phyloP scores from a whole-genome alignment of 2,329 filamentous ascomycete species.

The Aureobasidium mangrovei region DNA sequence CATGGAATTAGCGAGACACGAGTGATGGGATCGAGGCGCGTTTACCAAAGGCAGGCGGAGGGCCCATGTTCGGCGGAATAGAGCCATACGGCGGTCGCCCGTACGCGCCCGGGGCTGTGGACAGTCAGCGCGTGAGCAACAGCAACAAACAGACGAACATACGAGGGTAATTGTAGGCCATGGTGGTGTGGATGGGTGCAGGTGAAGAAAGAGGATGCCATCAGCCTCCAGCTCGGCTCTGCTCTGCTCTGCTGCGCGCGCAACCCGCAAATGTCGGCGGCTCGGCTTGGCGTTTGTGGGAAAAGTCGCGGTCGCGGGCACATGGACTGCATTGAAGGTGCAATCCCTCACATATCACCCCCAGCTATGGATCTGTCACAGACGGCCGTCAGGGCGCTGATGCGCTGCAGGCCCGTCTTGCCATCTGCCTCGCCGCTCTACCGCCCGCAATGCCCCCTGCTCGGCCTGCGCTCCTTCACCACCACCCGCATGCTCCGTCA shows the following conservation, averaged over 20 bases:
- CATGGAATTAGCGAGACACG: not conserved
- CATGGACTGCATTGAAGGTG: too few relatives aligned
- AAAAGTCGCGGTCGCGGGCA: not conserved
- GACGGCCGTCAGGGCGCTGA: constrained; percentile 22
- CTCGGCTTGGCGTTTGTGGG: constrained; percentile 6
- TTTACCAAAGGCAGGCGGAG: constrained; percentile 73
- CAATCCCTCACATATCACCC: not conserved
- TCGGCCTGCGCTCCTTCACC: constrained; percentile 19
- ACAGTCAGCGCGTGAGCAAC: not conserved
- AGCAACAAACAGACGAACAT: constrained; percentile 9
- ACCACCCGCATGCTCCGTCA: constrained; percentile 15
- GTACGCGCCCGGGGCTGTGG: constrained; percentile 49
- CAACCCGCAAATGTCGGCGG: too few relatives aligned
- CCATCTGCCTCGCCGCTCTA: constrained; percentile 18
- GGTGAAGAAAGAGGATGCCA: not conserved
- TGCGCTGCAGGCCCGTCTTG: constrained; percentile 21
- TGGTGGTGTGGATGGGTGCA: constrained; percentile 10
- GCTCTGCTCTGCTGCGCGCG: too few relatives aligned
- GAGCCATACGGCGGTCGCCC: constrained; percentile 54
- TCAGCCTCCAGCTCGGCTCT: too few relatives aligned
- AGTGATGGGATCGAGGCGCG: constrained; percentile 22
- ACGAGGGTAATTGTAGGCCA: constrained; percentile 28
- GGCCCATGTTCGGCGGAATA: constrained; percentile 55
- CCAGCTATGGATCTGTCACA: constrained; percentile 24
- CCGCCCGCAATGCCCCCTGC: constrained; percentile 16